These are phyloP conservation scores for Ciborinia camelliae DNA, from an alignment of 2,329 filamentous ascomycete species.

Conservation along the genomic window DNA sequence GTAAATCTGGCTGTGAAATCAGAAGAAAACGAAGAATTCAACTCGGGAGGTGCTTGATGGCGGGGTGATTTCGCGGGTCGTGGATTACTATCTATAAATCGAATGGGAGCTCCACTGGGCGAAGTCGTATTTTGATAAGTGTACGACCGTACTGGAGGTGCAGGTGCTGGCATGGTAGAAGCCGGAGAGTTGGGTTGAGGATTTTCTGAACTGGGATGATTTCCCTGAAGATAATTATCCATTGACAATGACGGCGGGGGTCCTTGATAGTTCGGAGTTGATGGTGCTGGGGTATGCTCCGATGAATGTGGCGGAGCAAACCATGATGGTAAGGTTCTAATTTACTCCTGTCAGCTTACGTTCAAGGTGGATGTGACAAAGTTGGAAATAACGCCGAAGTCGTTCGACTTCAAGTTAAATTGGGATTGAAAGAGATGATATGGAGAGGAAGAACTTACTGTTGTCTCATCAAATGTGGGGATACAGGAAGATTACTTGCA, in stretches of 20 bases:
- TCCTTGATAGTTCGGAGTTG: constrained; percentile 31
- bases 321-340: constrained; percentile 24
- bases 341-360: constrained; percentile 15
- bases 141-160: constrained; percentile 17
- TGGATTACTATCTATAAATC: constrained; percentile 36
- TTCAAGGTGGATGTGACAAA: background rate
- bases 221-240: constrained; percentile 34
- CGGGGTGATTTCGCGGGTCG: constrained; percentile 37
- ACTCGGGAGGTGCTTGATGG: constrained; percentile 32
- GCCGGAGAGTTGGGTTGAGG: constrained; percentile 25
- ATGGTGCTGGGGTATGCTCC: constrained; percentile 31
- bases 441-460: constrained; percentile 29
- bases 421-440: background rate
- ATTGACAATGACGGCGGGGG: constrained; percentile 22
- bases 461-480: constrained; percentile 34
- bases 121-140: constrained; percentile 18
- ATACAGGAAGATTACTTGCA: constrained; percentile 32
- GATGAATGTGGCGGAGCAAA: constrained; percentile 32
- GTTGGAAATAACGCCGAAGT: constrained; percentile 1
- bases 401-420: background rate
- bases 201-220: constrained; percentile 27
- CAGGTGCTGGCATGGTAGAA: constrained; percentile 21
- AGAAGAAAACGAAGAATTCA: constrained; percentile 24
- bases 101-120: constrained; percentile 21
- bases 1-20: constrained; percentile 31